These are phyloP conservation scores for Paracamarosporium sp. DNA, from an alignment of 2,329 filamentous ascomycete genomes.

Conservation along the genomic window DNA sequence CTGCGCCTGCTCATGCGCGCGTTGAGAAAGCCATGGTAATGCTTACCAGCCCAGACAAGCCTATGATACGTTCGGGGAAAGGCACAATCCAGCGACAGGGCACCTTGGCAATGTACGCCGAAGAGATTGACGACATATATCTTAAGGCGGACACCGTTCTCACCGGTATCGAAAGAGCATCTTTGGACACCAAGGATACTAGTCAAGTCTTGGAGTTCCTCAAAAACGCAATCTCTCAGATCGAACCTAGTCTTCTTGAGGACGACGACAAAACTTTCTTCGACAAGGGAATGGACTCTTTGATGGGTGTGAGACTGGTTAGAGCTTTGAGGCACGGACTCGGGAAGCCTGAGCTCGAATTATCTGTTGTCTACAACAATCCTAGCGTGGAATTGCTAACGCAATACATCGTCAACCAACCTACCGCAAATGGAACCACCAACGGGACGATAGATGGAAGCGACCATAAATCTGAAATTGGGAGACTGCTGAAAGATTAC, in stretches of 20 bases:
- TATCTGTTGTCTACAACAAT: constrained; percentile 14
- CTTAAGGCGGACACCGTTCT: constrained; percentile 8
- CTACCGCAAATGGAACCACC: background rate
- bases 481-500: constrained; percentile 5
- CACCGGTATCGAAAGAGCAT: constrained; percentile 8
- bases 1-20: constrained; percentile 49
- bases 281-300: constrained; percentile 24
- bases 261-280: constrained; percentile 14
- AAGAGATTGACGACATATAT: constrained; percentile 56
- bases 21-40: constrained; percentile 51
- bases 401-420: background rate
- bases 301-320: constrained; percentile 18
- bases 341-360: constrained; percentile 1
- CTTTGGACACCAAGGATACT: constrained; percentile 9
- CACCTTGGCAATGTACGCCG: constrained; percentile 49
- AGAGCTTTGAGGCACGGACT: constrained; percentile 17
- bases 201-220: constrained; percentile 9
- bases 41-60: constrained; percentile 49
- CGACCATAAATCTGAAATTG: background rate
- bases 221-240: constrained; percentile 1
- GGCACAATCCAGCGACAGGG: constrained; percentile 51
- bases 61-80: constrained; percentile 55
- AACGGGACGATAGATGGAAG: background rate
- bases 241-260: background rate
- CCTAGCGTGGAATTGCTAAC: constrained; percentile 7